Evolutionary conservation across 495 filamentous ascomycete genomes (phyloP).

Genomic region (Podospora sp.): DNA sequence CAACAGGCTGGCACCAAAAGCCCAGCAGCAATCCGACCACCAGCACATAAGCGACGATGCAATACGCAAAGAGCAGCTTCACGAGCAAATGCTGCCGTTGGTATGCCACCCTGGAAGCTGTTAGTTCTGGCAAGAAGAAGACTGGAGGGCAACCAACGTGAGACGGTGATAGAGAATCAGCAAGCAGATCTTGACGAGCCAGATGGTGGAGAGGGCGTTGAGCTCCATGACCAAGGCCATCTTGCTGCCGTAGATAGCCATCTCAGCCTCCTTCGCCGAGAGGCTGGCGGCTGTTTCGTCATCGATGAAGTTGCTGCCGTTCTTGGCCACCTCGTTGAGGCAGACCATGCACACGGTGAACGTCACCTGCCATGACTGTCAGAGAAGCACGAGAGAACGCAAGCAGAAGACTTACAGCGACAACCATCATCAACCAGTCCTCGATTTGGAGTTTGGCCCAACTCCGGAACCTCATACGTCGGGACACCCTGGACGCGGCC

Average conservation of each 20-base stretch:
- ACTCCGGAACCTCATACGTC: slow-evolving; percentile 20
- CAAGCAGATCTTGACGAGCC: slow-evolving; percentile 54
- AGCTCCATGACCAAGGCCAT: slow-evolving; percentile 53
- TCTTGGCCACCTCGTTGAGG: slow-evolving; percentile 46
- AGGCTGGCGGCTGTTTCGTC: slow-evolving; percentile 42
- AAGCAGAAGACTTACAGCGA: background rate
- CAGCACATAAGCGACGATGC: slow-evolving; percentile 40
- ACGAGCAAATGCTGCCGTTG: slow-evolving; percentile 36
- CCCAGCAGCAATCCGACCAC: slow-evolving; percentile 45
- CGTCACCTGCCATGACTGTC: background rate
- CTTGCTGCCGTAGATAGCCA: slow-evolving; percentile 49
- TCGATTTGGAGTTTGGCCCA: slow-evolving; percentile 18
- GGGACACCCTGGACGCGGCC: slow-evolving; percentile 15
- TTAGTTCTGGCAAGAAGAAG: background rate
- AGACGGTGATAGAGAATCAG: slow-evolving; percentile 54
- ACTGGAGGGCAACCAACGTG: slow-evolving; percentile 36
- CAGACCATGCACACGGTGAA: slow-evolving; percentile 39
- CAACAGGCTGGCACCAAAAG: slow-evolving; percentile 45
- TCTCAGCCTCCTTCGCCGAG: slow-evolving; percentile 40
- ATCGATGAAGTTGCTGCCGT: slow-evolving; percentile 49
- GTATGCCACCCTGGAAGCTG: slow-evolving; percentile 17
- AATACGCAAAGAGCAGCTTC: slow-evolving; percentile 38
- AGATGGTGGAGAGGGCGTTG: slow-evolving; percentile 54
- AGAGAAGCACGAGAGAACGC: background rate
- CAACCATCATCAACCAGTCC: slow-evolving; percentile 23